Percentiles rank a stretch among this genome's conserved stretches.
Conservation (phyloP, 768 basidiomycete genomes). For the Cubamyces lactineus region DNA sequence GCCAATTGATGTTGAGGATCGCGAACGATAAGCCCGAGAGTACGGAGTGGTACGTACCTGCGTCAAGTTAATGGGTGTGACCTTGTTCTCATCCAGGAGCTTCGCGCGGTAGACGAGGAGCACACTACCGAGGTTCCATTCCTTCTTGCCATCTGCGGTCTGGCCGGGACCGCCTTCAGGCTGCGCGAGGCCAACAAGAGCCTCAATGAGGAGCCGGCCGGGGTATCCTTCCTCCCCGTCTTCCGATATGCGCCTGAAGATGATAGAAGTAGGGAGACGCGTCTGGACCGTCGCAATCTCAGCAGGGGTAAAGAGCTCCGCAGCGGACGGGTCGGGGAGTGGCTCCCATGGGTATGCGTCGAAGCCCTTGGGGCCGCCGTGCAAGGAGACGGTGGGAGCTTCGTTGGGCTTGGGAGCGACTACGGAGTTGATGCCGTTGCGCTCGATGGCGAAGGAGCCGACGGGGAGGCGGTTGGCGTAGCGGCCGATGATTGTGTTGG, state of each 20-base stretch:
- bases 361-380: constrained; percentile 71
- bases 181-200: constrained; percentile 35
- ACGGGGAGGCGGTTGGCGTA: constrained; percentile 75
- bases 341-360: constrained; percentile 59
- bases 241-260: constrained; percentile 61
- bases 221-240: constrained; percentile 76
- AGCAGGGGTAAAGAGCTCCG: constrained; percentile 56
- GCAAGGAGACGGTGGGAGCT: constrained; percentile 59
- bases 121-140: constrained; percentile 64
- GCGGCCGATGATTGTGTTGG: constrained; percentile 72
- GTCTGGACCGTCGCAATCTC: constrained; percentile 52
- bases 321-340: constrained; percentile 40
- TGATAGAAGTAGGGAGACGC: constrained; percentile 40
- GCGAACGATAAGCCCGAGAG: not conserved
- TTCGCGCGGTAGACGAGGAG: constrained; percentile 71
- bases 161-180: constrained; percentile 34
- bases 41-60: constrained; percentile 49
- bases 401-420: constrained; percentile 42
- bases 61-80: constrained; percentile 77
- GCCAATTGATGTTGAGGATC: not conserved
- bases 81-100: constrained; percentile 50
- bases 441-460: constrained; percentile 48
- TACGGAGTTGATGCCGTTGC: constrained; percentile 52
- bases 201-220: constrained; percentile 61
- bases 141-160: constrained; percentile 31